Evolutionary conservation across 148 eudicot species (phyloP).

Genomic region (Amaranthus hypochondriacus): DNA sequence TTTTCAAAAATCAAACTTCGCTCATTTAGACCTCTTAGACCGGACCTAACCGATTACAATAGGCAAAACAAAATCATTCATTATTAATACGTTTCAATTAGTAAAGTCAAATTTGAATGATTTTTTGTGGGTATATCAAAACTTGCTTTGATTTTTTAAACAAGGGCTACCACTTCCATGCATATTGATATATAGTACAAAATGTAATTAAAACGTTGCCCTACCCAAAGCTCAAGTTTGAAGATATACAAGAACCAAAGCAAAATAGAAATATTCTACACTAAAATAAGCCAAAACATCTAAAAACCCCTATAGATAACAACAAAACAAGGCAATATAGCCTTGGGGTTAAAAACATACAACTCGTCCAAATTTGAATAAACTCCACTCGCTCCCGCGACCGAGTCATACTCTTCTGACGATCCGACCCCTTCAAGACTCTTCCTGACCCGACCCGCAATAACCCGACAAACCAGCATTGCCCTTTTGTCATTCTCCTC

Average conservation of each 20-base stretch:
- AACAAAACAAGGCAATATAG: slow-evolving; percentile 96
- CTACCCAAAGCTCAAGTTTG: slow-evolving; percentile 26
- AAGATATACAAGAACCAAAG: slow-evolving; percentile 29
- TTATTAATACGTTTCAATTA: no score
- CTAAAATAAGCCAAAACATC: slow-evolving; percentile 20
- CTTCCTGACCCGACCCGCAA: slow-evolving; percentile 83
- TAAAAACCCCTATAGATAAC: slow-evolving; percentile 77
- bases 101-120: slow-evolving; percentile 9
- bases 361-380: slow-evolving; percentile 90
- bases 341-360: slow-evolving; percentile 80
- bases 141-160: slow-evolving; percentile 17
- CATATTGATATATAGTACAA: slow-evolving; percentile 26
- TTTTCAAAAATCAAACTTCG: no score
- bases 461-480: slow-evolving; percentile 89
- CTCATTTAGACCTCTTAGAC: no score
- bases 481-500: slow-evolving; percentile 50
- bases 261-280: slow-evolving; percentile 23
- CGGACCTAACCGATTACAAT: no score
- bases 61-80: no score
- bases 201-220: slow-evolving; percentile 24
- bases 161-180: slow-evolving; percentile 23
- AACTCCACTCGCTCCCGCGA: slow-evolving; percentile 62
- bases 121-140: not conserved
- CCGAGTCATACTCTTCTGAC: slow-evolving; percentile 80
- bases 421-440: slow-evolving; percentile 20